These are phyloP conservation scores for Rutstroemia sp. DNA, from an alignment of 2,329 filamentous ascomycete genomes.

Conservation along the genomic window DNA sequence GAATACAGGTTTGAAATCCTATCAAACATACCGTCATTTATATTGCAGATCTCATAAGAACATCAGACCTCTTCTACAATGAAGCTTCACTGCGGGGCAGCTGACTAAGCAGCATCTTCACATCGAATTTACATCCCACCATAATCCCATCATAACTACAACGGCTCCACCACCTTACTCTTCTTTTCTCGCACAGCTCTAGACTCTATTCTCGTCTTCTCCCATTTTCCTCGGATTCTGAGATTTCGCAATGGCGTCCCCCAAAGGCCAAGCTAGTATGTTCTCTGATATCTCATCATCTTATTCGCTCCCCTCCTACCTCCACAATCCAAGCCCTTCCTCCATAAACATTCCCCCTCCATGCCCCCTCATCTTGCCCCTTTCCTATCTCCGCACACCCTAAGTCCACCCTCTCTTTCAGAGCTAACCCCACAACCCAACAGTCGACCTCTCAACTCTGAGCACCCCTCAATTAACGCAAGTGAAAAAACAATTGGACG, in stretches of 20 bases:
- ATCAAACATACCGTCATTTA: no score
- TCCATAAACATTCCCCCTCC: no score
- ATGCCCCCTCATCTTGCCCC: neutral
- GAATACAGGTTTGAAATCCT: no score
- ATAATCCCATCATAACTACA: neutral
- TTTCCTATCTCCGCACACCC: neutral
- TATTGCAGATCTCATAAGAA: neutral
- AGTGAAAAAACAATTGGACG: slow-evolving; percentile 92
- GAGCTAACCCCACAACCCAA: neutral
- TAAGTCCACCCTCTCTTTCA: neutral
- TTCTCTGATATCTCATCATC: no score
- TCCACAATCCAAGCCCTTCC: no score
- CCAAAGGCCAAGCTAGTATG: no score
- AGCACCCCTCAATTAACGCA: slow-evolving; percentile 78
- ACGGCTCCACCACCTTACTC: neutral
- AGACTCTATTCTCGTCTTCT: no score
- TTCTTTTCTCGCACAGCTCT: neutral
- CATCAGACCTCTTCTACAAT: neutral
- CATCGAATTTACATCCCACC: neutral
- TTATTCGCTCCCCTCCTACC: no score
- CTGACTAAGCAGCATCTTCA: neutral
- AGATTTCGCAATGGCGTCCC: no score
- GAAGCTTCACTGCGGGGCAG: neutral
- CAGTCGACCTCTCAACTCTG: slow-evolving; percentile 68
- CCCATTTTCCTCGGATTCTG: no score